phyloP scores from a whole-genome alignment of 177 flowering plant genomes.

The Vitis hybrid region DNA sequence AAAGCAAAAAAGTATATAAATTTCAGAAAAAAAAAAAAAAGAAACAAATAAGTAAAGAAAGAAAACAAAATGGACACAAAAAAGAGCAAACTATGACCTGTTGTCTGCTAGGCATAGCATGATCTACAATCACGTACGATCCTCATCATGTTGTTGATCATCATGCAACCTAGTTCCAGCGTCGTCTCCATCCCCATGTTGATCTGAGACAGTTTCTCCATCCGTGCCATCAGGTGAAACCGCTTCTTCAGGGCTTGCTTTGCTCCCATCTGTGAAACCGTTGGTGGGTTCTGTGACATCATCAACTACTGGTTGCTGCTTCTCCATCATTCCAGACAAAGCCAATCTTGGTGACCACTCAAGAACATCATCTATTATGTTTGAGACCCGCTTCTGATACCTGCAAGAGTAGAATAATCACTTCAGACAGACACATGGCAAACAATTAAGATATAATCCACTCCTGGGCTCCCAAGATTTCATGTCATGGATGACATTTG shows the following conservation, averaged over 20 bases:
- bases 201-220: conserved; percentile 25
- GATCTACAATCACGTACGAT: conserved; percentile 21
- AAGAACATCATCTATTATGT: conserved; percentile 95
- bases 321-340: conserved; percentile 93
- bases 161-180: conserved; percentile 25
- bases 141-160: conserved; percentile 23
- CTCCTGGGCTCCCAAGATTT: too few species aligned
- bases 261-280: conserved; percentile 33
- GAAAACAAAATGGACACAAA: not conserved
- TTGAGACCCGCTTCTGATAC: conserved; percentile 92
- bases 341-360: conserved; percentile 95
- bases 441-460: not conserved
- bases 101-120: not conserved
- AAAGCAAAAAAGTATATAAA: too few species aligned
- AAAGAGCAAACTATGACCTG: not conserved
- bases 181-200: conserved; percentile 31
- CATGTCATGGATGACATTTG: not conserved
- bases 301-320: conserved; percentile 50
- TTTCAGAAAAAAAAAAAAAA: not conserved
- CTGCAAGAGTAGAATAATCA: conserved; percentile 35
- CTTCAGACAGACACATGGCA: conserved; percentile 1
- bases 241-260: conserved; percentile 26
- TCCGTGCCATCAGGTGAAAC: conserved; percentile 23
- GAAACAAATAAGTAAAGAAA: not conserved
- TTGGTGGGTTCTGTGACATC: conserved; percentile 51